Evolutionary conservation across 208 protist species (phyloP).

Genomic region (Acanthamoeba rhysodes): DNA sequence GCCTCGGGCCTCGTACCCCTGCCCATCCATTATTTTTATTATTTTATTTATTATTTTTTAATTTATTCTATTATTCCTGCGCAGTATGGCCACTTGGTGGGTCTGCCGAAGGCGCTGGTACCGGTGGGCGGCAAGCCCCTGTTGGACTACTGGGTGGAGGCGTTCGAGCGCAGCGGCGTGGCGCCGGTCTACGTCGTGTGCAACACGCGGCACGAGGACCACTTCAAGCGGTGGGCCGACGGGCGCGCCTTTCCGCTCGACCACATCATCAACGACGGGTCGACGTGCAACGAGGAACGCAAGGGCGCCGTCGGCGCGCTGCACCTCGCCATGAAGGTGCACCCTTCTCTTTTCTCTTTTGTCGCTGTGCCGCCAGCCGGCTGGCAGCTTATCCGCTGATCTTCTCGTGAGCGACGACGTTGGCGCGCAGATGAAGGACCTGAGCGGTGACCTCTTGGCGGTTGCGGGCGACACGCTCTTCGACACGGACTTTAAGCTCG

Average conservation of each 20-base stretch:
- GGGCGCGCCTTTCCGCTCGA: neutral
- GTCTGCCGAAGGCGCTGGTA: conserved; percentile 30
- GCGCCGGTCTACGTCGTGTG: neutral
- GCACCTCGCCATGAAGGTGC: conserved; percentile 11
- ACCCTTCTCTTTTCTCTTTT: neutral
- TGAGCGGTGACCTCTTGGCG: neutral
- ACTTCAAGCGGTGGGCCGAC: conserved; percentile 41
- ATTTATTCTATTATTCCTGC: neutral
- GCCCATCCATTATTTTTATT: neutral
- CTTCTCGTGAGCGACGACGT: neutral
- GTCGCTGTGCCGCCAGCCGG: neutral
- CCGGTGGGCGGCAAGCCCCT: conserved; percentile 56
- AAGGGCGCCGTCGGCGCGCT: conserved; percentile 40
- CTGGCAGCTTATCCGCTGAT: too few species aligned
- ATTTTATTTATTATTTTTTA: neutral
- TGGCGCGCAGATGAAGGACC: neutral
- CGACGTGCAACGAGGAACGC: conserved; percentile 25
- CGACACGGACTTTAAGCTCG: conserved; percentile 31
- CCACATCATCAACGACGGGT: conserved; percentile 42
- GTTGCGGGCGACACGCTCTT: conserved; percentile 61
- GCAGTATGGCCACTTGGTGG: conserved; percentile 12
- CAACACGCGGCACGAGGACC: neutral
- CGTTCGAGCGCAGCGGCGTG: conserved; percentile 29
- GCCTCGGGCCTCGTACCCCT: neutral
- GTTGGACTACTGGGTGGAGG: conserved; percentile 55